Evolutionary conservation across 2,329 filamentous ascomycete genomes (phyloP).

Genomic region (Fusarium transvaalense): DNA sequence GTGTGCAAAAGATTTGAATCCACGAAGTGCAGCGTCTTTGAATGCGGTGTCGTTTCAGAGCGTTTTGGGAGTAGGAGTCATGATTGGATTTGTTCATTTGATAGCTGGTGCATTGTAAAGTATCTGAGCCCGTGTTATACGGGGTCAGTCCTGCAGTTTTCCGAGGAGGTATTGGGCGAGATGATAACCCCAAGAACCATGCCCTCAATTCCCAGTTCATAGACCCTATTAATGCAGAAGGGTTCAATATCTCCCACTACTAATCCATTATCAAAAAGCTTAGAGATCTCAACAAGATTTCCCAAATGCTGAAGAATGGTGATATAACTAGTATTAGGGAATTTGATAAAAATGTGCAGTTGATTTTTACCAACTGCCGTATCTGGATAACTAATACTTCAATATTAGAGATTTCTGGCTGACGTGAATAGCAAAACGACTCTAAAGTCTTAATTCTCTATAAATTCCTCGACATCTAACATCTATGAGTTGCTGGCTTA

Average conservation of each 20-base stretch:
- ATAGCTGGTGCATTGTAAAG: background rate
- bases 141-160: conserved; percentile 83
- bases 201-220: conserved; percentile 80
- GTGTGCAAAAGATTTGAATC: conserved; percentile 37
- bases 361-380: conserved; percentile 89
- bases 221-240: conserved; percentile 90
- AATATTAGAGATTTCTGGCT: background rate
- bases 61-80: background rate
- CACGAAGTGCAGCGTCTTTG: background rate
- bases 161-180: conserved; percentile 83
- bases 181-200: conserved; percentile 78
- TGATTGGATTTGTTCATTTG: conserved; percentile 7
- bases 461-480: too few relatives aligned
- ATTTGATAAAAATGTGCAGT: conserved; percentile 83
- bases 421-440: background rate
- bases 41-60: background rate
- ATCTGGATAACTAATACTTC: too few relatives aligned
- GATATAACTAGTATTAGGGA: conserved; percentile 87
- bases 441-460: too few relatives aligned
- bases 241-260: conserved; percentile 92
- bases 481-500: background rate
- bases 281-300: conserved; percentile 92
- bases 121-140: rapidly evolving
- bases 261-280: conserved; percentile 95
- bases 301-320: conserved; percentile 79